Base-by-base conservation (phyloP, 1,284 basidiomycete species). In the Gomphus bonarii region DNA sequence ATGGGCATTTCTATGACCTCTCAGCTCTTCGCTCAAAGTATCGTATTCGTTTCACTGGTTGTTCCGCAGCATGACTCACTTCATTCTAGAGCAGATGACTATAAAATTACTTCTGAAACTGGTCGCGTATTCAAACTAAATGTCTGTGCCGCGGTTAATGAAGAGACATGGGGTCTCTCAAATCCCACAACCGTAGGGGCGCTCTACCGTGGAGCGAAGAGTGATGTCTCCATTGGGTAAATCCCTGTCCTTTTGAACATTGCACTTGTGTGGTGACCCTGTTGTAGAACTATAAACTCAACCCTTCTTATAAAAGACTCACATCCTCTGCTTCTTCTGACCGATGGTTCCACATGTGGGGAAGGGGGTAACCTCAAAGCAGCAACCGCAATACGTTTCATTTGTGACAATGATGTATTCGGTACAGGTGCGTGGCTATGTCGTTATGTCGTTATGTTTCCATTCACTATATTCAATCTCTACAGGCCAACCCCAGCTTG, bases 211-310 rank as follows among this genome's bases (percentile, higher is more conserved):
- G 75, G 74, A 56, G 78, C 70, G 40, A 84, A 79, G 59, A 79
- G 83, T 0, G 83, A 87, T 66, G 82, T 89, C 68, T 81, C 80
- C 7, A 75, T 90, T 40, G 88, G 88, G 85, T 85, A 30, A 28
- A 25, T 30, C 14, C 38, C 25, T n/a, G 33, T 28, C 16, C 28
- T 40, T 43, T 22, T 33, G 31, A 35, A 35, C 25, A 30, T 22
- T 35, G 16, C 33, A 14, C 14, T 46, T 28, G 12, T 16, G 31
- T 46, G 8, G 14, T 42, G 16, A 30, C 16, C 30, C n/a, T 52
- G 12, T 50, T 49, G 10, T 62, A 87, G 84, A 40, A 71, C 78
- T 58, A 72, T 76, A 38, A 88, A 86, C 62, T 81, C 79, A 6
- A 82, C 80, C 0, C 67, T 89, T 28, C 68, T 68, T 28, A 67